Base-by-base conservation (phyloP, 2,329 filamentous ascomycete species). In the Calonectria leucothoes region DNA sequence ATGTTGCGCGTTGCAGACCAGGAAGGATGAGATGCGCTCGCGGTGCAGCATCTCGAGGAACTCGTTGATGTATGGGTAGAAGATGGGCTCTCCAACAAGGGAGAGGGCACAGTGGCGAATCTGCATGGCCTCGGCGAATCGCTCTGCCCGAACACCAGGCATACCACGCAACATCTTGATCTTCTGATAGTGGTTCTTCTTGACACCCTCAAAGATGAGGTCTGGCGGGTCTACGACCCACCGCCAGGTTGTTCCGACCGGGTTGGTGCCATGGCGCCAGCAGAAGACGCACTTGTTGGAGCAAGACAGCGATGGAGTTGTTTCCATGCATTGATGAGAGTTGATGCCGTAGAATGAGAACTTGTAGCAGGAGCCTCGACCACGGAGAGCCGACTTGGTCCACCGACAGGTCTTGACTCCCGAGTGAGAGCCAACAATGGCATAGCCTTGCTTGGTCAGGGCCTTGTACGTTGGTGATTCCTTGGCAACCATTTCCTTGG, bases 231-330 rank as follows among this genome's bases (percentile, higher is more conserved):
- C 97, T 35, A 98, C 95, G 65, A 96, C 92, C 96, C 96, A 99
- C 74, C 96, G 93, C 96, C 97, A 98, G 6, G 94, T 98, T 3
- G 97, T 98, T 61, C 96, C 96, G 0, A 98, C 97, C 0, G 96
- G 96, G 83, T 98, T 99, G 0, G 97, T 98, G 67, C 96, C 97
- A 82, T 98, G 97, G 8, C 97, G 93, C 97, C 96, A 99, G 89
- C 96, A 99, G 85, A 98, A 99, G 77, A 99, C 95, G 84, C 97
- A 98, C 84, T 99, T 98, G 87, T 98, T 98, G 75, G 94, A 97
- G 88, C 96, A 99, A 12, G 95, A 98, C 5, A 99, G 91, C 0
- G 96, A 98, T 0, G 96, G 96, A 0, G 96, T 98, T 2, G 96
- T 96, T 85, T 99, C 96, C 97, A 99, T 99, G 85, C 96, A 99